Base-by-base conservation (phyloP, 768 basidiomycete species). In the Clitopilus hobsonii region DNA sequence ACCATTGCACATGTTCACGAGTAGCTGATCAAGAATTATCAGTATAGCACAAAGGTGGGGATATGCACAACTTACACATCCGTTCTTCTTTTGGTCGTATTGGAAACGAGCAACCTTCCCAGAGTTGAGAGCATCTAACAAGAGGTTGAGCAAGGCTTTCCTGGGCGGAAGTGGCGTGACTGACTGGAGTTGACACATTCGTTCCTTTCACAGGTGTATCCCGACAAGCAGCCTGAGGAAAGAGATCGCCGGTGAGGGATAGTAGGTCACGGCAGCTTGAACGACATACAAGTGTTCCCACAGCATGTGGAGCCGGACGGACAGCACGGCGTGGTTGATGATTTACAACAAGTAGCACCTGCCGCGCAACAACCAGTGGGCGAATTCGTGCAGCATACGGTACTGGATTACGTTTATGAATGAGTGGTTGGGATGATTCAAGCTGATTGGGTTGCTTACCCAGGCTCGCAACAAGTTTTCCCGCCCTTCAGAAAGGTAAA, bases 1-100 rank as follows among this genome's bases (percentile, higher is more conserved):
- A 41, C 52, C 52, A 41, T 53, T 53, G 18, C 52, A 53, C 52
- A 53, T 53, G 24, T 53, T 53, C 23, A 26, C 45, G 26, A 53
- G 45, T 20, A 53, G 28, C 36, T 45, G 36, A 18, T 6, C 2
- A 45, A 24, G 22, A 26, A 10, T 24, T 23, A 41, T 23, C 22
- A 18, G 25, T 7, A 36, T 41, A 16, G 22, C 8, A 1, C 22
- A 24, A 13, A 53, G 5, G 2, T 1, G 16, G 36, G 14, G 23
- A 2, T 5, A 45, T 16, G 16, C 4, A 10, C 10, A 7, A 53
- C 52, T 10, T 22, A 53, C 52, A n/a, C 38, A 45, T 11, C 52
- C 52, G 27, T 53, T 53, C 36, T 53, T 45, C 22, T 53, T 25
- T 27, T 38, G 14, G 45, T 53, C 38, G 28, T 41, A 45, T 14